Conservation (phyloP, 495 filamentous ascomycete genomes). For the Corynascus novoguineensis region DNA sequence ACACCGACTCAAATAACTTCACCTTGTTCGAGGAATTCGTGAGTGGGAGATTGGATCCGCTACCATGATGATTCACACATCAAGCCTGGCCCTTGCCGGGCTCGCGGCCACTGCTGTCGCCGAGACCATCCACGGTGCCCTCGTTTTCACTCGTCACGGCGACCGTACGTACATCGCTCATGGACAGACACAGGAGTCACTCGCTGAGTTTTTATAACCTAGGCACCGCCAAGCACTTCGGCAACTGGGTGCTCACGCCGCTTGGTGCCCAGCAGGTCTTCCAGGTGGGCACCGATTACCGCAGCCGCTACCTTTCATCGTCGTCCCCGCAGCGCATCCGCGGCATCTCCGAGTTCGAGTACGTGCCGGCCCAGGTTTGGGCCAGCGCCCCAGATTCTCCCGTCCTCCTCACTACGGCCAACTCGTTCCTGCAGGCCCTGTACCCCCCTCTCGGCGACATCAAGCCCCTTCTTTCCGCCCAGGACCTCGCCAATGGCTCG, state of each 20-base stretch:
- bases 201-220: not conserved
- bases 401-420: conserved; percentile 24
- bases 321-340: conserved; percentile 19
- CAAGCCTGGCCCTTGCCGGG: not conserved
- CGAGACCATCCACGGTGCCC: conserved; percentile 20
- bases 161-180: conserved; percentile 12
- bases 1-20: no score
- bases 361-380: conserved; percentile 19
- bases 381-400: conserved; percentile 19
- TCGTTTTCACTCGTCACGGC: conserved; percentile 23
- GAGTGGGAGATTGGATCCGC: not conserved
- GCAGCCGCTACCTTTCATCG: conserved; percentile 15
- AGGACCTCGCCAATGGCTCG: conserved; percentile 20
- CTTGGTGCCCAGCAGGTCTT: conserved; percentile 19
- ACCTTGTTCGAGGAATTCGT: no score
- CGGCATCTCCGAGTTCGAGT: conserved; percentile 20
- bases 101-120: conserved; percentile 42
- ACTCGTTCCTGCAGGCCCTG: conserved; percentile 22
- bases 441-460: conserved; percentile 20
- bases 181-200: not conserved
- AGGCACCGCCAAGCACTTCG: conserved; percentile 24
- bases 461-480: not conserved
- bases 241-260: conserved; percentile 13
- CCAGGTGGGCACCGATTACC: conserved; percentile 18
- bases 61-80: not conserved